Evolutionary conservation across 495 filamentous ascomycete species (phyloP), one percentile per base, ranked within the genome.

Genomic region (Jackrogersella multiformis): DNA sequence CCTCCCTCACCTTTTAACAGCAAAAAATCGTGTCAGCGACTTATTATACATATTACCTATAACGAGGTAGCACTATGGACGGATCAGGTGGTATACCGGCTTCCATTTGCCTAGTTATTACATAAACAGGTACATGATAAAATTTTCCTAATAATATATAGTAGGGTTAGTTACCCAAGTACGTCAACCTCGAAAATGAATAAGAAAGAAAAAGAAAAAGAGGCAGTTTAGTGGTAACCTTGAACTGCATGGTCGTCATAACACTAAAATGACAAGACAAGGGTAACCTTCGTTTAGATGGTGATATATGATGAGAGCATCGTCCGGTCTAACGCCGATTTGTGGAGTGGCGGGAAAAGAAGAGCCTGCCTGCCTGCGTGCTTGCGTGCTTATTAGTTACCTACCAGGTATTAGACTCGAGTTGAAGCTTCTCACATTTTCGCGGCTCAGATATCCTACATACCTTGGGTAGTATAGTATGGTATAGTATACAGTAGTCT

Each of bases 281-380:
- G 67, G 67, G 61, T 65, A 21, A 26, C n/a, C 46, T 39, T 45
- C 39, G 16, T 45, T 56, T 34, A 34, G 12, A 48, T 55, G 38
- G 55, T 55, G 46, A 38, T 61, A 53, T 65, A 61, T 56, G 56
- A 45, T 61, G 61, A 65, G 61, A 62, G 56, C n/a, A 62, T 62
- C 67, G 52, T 69, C 67, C 67, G 61, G 61, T 65, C 56, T 66
- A 61, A 41, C 52, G 57, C 61, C 61, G 67, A 59, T 53, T 66
- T 66, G 56, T 66, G 67, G 67, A 62, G 61, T 44, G 38, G 39
- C 49, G 60, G 66, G 49, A 61, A 44, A 58, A 16, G 41, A 56
- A 56, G 38, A 49, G 42, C 51, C 45, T 51, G 36, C 12, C 20
- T 44, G 45, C 35, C 36, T 44, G 23, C 20, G 41, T 20, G 41